phyloP scores from a whole-genome alignment of 2,329 filamentous ascomycete species.

The Talaromyces sp. region DNA sequence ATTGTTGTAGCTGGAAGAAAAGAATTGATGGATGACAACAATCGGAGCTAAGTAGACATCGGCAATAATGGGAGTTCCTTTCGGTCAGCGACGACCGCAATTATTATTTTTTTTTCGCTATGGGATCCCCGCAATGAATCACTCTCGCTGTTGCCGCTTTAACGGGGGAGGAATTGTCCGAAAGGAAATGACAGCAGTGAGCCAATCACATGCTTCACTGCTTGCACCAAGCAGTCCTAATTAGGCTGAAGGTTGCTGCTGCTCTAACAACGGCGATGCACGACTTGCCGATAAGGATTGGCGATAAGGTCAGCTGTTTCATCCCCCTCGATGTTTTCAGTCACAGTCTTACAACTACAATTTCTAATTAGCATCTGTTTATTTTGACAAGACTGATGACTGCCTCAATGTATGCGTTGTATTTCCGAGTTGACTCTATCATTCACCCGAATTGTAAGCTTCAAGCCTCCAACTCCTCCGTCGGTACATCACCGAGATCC shows the following conservation, averaged over 20 bases:
- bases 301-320: not conserved
- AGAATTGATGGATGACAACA: not conserved
- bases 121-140: constrained; percentile 11
- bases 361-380: too few relatives aligned
- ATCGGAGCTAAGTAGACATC: constrained; percentile 13
- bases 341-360: not conserved
- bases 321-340: not conserved
- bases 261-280: constrained; percentile 8
- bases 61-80: constrained; percentile 4
- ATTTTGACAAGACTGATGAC: not conserved
- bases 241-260: constrained; percentile 1
- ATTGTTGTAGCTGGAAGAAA: not conserved
- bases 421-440: not conserved
- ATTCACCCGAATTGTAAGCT: not conserved
- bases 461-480: constrained; percentile 68
- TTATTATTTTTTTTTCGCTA: not conserved
- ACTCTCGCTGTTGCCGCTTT: constrained; percentile 8
- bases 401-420: not conserved
- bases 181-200: not conserved
- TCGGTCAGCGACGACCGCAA: constrained; percentile 17
- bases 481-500: constrained; percentile 70
- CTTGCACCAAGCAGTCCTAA: not conserved
- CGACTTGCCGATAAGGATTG: constrained; percentile 12
- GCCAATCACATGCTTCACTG: not conserved
- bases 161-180: not conserved